These are phyloP conservation scores for Aeschynomene evenia DNA, from an alignment of 306 rosid species.

Conservation along the genomic window DNA sequence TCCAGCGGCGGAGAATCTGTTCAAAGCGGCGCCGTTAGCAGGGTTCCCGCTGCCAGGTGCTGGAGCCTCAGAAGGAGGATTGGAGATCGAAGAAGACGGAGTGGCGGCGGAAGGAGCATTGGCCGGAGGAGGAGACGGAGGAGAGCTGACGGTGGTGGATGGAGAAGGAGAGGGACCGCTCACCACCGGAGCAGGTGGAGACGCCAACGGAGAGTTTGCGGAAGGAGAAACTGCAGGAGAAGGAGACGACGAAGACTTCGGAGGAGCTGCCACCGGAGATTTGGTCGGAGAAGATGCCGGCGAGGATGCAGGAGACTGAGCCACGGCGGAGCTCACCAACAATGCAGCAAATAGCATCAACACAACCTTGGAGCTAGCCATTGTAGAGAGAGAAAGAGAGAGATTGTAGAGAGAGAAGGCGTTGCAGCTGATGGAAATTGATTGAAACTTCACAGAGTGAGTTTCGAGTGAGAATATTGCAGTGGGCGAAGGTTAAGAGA, in stretches of 20 bases:
- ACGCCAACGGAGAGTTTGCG: conserved; percentile 2
- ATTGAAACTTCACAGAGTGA: no score
- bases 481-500: background rate
- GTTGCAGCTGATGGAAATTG: background rate
- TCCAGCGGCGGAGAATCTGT: conserved; percentile 35
- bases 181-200: conserved; percentile 26
- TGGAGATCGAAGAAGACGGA: conserved; percentile 36
- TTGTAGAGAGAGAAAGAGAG: conserved; percentile 8
- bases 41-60: background rate
- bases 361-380: conserved; percentile 40
- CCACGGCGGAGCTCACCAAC: conserved; percentile 33
- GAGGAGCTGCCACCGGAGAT: conserved; percentile 13
- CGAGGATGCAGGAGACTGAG: conserved; percentile 46
- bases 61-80: conserved; percentile 35
- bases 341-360: conserved; percentile 38
- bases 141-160: conserved; percentile 27
- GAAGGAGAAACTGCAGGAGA: conserved; percentile 32
- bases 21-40: conserved; percentile 14
- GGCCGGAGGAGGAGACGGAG: conserved; percentile 40
- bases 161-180: conserved; percentile 39
- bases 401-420: background rate
- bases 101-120: conserved; percentile 5
- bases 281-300: conserved; percentile 35
- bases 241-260: conserved; percentile 16
- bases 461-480: background rate